These are phyloP conservation scores for Cardamine resedifolia DNA, from an alignment of 345 rosid genomes.

Conservation along the genomic window DNA sequence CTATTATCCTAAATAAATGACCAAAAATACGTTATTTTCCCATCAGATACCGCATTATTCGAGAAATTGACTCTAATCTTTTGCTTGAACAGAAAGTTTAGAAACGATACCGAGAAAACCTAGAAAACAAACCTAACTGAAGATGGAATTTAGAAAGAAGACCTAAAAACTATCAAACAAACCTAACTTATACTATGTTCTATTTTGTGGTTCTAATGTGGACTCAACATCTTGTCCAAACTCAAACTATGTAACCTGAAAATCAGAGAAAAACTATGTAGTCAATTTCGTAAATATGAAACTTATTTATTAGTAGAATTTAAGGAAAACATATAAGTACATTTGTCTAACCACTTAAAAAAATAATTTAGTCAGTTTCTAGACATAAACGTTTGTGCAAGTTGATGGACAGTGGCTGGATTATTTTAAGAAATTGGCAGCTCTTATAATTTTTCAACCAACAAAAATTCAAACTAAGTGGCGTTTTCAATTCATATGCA, in stretches of 20 bases:
- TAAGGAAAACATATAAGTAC: background rate
- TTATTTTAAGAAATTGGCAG: background rate
- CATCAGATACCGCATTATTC: background rate
- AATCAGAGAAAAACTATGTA: background rate
- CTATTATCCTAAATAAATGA: background rate
- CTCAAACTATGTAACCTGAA: background rate
- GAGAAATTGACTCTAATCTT: background rate
- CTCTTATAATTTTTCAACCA: background rate
- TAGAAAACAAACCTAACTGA: constrained; percentile 23
- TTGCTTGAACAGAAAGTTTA: constrained; percentile 1
- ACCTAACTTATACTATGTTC: constrained; percentile 5
- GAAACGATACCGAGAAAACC: background rate
- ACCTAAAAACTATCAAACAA: background rate
- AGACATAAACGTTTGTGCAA: background rate
- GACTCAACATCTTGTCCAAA: background rate
- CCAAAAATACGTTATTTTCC: background rate
- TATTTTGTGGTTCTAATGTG: background rate
- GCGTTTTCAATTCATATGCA: background rate
- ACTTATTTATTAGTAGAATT: background rate
- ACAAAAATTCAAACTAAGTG: background rate
- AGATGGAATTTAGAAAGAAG: background rate
- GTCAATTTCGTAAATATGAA: background rate
- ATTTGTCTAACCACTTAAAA: background rate
- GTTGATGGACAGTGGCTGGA: background rate
- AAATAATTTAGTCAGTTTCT: background rate